Evolutionary conservation across 1,284 basidiomycete species (phyloP).

Genomic region (Cystobasidiaceae sp.): DNA sequence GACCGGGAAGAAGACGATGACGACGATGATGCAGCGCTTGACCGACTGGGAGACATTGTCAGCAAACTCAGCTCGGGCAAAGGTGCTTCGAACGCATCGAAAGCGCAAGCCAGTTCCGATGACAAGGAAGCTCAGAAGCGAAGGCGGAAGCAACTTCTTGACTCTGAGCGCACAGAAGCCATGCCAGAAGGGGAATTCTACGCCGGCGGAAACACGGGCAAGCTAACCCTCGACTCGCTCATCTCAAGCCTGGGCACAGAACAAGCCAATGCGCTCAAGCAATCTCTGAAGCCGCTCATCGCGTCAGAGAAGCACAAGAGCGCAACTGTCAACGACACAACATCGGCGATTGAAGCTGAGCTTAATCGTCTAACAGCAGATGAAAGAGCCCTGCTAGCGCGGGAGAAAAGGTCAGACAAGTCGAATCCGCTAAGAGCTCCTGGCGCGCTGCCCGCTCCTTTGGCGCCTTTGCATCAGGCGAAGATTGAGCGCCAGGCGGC

Average conservation of each 20-base stretch:
- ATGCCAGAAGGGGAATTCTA: constrained; percentile 59
- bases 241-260: constrained; percentile 57
- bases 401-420: neutral
- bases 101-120: constrained; percentile 35
- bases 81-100: constrained; percentile 26
- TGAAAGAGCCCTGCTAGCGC: constrained; percentile 36
- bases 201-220: constrained; percentile 49
- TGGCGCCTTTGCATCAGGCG: constrained; percentile 80
- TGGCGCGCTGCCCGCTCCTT: constrained; percentile 71
- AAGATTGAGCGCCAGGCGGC: constrained; percentile 87
- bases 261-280: constrained; percentile 46
- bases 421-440: constrained; percentile 55
- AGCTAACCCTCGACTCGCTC: constrained; percentile 67
- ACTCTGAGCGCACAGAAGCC: constrained; percentile 64
- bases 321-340: constrained; percentile 39
- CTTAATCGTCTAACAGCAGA: constrained; percentile 46
- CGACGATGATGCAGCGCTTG: constrained; percentile 54
- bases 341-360: constrained; percentile 29
- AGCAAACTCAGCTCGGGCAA: constrained; percentile 61
- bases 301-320: constrained; percentile 52
- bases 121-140: constrained; percentile 16
- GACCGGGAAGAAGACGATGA: constrained; percentile 48
- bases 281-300: constrained; percentile 61
- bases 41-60: constrained; percentile 66
- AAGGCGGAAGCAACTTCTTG: constrained; percentile 41